Base-by-base conservation (phyloP, 164 flowering plant species). In the Nymphaea thermarum region DNA sequence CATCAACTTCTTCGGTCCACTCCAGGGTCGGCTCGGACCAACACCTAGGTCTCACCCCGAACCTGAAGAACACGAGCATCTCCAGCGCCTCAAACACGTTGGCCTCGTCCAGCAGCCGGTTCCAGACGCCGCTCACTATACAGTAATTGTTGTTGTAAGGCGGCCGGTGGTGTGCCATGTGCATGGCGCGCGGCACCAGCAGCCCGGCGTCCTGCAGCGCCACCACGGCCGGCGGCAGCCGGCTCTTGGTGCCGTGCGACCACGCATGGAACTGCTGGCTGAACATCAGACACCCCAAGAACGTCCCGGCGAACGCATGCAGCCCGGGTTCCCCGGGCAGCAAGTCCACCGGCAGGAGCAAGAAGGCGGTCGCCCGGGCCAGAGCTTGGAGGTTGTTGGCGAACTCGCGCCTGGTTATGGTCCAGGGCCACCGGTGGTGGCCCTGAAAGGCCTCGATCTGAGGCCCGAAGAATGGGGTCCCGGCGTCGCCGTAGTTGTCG, bases 251-350 rank as follows among this genome's bases (percentile, higher is more conserved):
- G 6, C 84, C 73, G 62, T 89, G 98, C 4, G 98, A 88, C 98
- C 98, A 93, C 2, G 98, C 88, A 67, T 93, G 98, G 59, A 91
- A 93, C 72, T 89, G 98, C 60, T 87, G 98, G 83, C 97, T 85
- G 42, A 89, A 91, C 94, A 93, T 87, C 62, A 89, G 84, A 79
- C 91, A 89, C 4, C 92, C 89, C 0, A 88, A 68, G 69, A 78
- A 89, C 17, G 75, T 69, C 4, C 72, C 82, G 3, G 82, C 83
- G 62, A 93, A 93, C 7, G 81, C 88, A 11, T 73, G 80, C 6
- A 80, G 4, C 0, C 61, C 66, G 4, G 88, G 79, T 43, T 87
- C 81, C 36, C 74, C 53, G 43, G 65, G 64, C 0, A 71, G 8
- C 12, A 89, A 74, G 69, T 82, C 81, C 0, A 89, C 36, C 0